phyloP scores from a whole-genome alignment of 495 filamentous ascomycete genomes.

The Penicillium cataractarum region DNA sequence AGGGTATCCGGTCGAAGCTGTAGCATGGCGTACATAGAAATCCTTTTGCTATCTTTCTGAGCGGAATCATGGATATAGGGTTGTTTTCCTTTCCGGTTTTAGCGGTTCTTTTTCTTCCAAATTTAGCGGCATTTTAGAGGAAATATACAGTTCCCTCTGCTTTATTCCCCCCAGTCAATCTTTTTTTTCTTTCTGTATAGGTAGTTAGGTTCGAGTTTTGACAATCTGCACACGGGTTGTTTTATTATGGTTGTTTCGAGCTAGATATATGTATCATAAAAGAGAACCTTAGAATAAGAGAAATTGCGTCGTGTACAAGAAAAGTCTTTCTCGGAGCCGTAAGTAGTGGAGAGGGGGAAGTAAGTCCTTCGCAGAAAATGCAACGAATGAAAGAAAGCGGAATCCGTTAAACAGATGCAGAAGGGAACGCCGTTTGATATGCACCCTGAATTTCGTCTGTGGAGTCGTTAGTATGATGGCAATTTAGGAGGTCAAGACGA shows the following conservation, averaged over 20 bases:
- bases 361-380: slow-evolving; percentile 11
- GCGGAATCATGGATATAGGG: background rate
- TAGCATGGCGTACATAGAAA: slow-evolving; percentile 33
- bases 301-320: background rate
- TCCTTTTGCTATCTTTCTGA: background rate
- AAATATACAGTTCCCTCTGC: slow-evolving; percentile 11
- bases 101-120: slow-evolving; percentile 10
- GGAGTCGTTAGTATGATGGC: slow-evolving; percentile 13
- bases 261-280: slow-evolving; percentile 11
- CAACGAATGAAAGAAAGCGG: slow-evolving; percentile 8
- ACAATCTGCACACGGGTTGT: background rate
- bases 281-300: background rate
- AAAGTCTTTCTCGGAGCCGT: background rate
- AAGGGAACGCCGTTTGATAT: slow-evolving; percentile 48
- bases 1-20: slow-evolving; percentile 86
- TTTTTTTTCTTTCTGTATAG: background rate
- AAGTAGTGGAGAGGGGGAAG: background rate
- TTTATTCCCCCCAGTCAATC: slow-evolving; percentile 7
- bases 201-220: background rate
- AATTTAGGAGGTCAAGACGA: background rate
- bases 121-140: slow-evolving; percentile 17
- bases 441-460: slow-evolving; percentile 51
- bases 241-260: slow-evolving; percentile 11
- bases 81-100: slow-evolving; percentile 1
- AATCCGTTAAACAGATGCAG: slow-evolving; percentile 31